Base-by-base conservation (phyloP, 2,329 filamentous ascomycete genomes). In the Waltergamsia citrina region DNA sequence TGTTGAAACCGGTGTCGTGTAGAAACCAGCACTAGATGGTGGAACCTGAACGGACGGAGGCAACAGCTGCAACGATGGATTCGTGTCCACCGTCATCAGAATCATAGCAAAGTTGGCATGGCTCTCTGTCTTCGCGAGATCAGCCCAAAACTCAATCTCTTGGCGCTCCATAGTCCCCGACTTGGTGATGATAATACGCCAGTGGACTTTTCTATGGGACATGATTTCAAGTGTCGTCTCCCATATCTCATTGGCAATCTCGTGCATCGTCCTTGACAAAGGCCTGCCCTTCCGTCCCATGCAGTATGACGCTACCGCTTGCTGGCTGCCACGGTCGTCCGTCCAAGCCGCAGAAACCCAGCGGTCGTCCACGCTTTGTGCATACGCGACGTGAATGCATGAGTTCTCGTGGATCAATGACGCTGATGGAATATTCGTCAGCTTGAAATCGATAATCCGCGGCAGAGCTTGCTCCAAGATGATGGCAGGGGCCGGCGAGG, bases 341-440 rank as follows among this genome's bases (percentile, higher is more conserved):
- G 80, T 85, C 85, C 85, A 93, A 1, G 81, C 81, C 6, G 77
- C 81, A 10, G 79, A 81, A 24, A 92, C 61, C 86, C 86, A 94
- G 7, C 78, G 66, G 15, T 81, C 75, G 51, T 90, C 83, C 9
- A 79, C 65, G 47, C 83, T 88, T 36, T 78, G 70, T 3, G 81
- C 74, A 48, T 93, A 93, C 2, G 81, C 83, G 29, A 93, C 63
- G 51, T 94, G 85, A 20, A 94, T 74, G 47, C 81, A 81, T 1
- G 78, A 83, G 43, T 87, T 85, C 50, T 92, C 85, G 36, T 81
- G 74, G 34, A 92, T 63, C 6, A 90, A 61, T 14, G 85, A 83
- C 14, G 76, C 71, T 0, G 83, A 85, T 3, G 83, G 80, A 11
- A 72, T 75, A 1, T 72, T 57, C 2, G 65, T 69, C 3, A 88